Conservation (phyloP, 257 asterid species). For the Pogostemon cablin region DNA sequence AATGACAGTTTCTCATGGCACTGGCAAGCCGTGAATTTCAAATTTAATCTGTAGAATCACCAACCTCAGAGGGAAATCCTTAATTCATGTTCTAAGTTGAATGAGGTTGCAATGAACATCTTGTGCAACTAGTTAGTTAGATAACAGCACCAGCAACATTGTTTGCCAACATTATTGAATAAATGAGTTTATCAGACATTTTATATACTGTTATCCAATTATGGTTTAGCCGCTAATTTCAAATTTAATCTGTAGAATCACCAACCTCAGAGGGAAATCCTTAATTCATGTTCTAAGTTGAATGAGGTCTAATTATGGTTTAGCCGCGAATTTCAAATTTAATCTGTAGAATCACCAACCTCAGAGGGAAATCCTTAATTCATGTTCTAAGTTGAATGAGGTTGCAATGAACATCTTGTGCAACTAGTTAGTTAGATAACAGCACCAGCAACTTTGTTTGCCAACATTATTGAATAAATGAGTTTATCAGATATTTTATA, state of each 20-base stretch:
- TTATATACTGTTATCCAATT: conserved; percentile 7
- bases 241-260: too few relatives aligned
- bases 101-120: too few relatives aligned
- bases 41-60: conserved; percentile 1
- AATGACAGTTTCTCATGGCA: neutral
- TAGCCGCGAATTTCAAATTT: too few relatives aligned
- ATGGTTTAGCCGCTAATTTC: neutral
- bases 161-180: neutral
- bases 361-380: too few relatives aligned
- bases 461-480: neutral
- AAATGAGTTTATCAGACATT: neutral
- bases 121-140: too few relatives aligned
- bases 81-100: neutral
- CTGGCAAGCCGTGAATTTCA: neutral
- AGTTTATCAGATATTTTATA: neutral
- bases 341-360: too few relatives aligned
- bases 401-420: conserved; percentile 1
- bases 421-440: neutral
- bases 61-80: neutral
- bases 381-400: neutral
- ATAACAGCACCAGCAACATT: neutral
- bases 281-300: too few relatives aligned
- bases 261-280: too few relatives aligned
- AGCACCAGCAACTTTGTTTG: neutral
- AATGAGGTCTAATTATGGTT: too few relatives aligned